Evolutionary conservation across 441 rosid species (phyloP).

Genomic region (Eutrema salsugineum): DNA sequence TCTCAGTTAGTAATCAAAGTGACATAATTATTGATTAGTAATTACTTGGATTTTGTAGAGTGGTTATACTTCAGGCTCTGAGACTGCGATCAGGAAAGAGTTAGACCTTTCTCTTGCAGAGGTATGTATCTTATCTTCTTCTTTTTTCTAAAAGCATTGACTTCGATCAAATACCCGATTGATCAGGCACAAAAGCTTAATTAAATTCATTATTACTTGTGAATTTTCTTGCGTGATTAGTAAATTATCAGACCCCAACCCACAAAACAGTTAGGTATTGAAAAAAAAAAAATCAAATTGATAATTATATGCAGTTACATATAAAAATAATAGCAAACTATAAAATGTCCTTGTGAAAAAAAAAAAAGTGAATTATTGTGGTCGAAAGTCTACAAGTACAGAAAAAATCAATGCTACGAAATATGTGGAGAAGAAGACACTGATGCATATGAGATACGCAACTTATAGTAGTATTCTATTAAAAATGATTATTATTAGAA

Average conservation of each 20-base stretch:
- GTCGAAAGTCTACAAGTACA: neutral
- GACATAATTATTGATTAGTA: neutral
- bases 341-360: too few relatives aligned
- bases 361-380: neutral
- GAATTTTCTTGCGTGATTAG: neutral
- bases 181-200: neutral
- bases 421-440: neutral
- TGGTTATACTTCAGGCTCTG: constrained; percentile 32
- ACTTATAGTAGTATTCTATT: too few relatives aligned
- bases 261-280: neutral
- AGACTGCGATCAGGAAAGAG: constrained; percentile 20
- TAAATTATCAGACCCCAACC: neutral
- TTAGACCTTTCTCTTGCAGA: constrained; percentile 23
- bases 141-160: neutral
- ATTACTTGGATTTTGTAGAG: constrained; percentile 4
- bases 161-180: neutral
- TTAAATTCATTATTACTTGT: neutral
- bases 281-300: neutral
- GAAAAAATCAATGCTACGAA: neutral
- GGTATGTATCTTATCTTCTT: constrained; percentile 11
- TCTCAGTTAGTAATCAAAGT: neutral
- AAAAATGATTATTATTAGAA: too few relatives aligned
- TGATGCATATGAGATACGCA: neutral
- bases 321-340: neutral
- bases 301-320: neutral